Evolutionary conservation across 78 protist species (phyloP), one percentile per base, ranked within the genome.

Genomic region (Parvularia atlantis): DNA sequence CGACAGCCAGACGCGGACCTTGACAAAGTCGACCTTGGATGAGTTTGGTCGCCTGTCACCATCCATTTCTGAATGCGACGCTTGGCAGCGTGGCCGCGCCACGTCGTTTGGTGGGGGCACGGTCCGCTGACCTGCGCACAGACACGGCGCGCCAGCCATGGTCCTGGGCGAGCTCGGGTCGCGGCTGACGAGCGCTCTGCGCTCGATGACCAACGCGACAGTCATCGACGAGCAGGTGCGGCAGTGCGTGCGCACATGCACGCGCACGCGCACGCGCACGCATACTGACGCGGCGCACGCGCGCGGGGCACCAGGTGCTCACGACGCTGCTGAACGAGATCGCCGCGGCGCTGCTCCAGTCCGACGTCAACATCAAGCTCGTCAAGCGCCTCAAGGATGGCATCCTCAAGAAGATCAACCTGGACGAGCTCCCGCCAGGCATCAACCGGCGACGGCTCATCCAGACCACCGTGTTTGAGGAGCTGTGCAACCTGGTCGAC

Each of bases 161-260:
- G 95, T 92, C 28, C 77, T 92, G 28, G 84, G 86, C 13, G 96
- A 88, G 20, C 79, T 93, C 0, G 98, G 98, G 5, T 50, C 61
- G 64, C 52, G 69, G 71, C 67, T 94, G 54, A 66, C 85, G 20
- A 54, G 50, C 19, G 98, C 98, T 30, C 74, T 94, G 43, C 62
- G 77, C 40, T 39, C 48, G 40, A 73, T 94, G 81, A 36, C 84
- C 35, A 40, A 36, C 26, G n/a, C 79, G 31, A 75, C 79, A 0
- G 72, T 87, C 30, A 59, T 94, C 37, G 90, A 88, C 69, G 86
- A 91, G n/a, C 77, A 66, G 39, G 91, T 77, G 11, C 31, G 76
- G 26, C 71, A 3, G 3, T 62, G 33, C 26, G 26, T 24, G 9
- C 37, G 1, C 48, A 1, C 67, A 36, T 39, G 20, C 41, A n/a